These are phyloP conservation scores for Dryas alaskensis DNA, from an alignment of 306 rosid species.

Conservation along the genomic window DNA sequence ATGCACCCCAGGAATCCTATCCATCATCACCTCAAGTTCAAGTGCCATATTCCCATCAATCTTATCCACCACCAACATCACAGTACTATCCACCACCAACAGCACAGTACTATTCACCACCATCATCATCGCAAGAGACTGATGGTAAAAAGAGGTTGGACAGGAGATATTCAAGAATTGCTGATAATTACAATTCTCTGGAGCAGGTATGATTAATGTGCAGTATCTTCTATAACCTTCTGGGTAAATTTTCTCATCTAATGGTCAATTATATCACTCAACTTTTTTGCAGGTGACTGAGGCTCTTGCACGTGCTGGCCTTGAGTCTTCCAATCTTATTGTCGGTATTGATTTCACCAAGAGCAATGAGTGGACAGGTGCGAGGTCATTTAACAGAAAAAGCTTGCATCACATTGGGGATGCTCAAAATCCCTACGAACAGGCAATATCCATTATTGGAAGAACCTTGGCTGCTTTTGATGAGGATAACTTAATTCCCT, in stretches of 20 bases:
- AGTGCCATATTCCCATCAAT: constrained; percentile 7
- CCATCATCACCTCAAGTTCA: constrained; percentile 23
- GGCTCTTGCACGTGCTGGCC: constrained; percentile 93
- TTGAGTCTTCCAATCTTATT: constrained; percentile 94
- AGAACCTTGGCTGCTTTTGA: constrained; percentile 84
- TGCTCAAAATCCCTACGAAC: constrained; percentile 79
- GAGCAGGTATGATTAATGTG: constrained; percentile 48
- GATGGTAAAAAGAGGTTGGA: constrained; percentile 42
- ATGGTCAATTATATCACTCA: neutral
- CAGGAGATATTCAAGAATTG: constrained; percentile 75
- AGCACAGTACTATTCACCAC: constrained; percentile 3
- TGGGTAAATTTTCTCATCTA: neutral
- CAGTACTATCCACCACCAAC: constrained; percentile 16
- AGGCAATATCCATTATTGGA: constrained; percentile 88
- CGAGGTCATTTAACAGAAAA: constrained; percentile 53
- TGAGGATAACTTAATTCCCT: constrained; percentile 92
- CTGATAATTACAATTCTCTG: constrained; percentile 67
- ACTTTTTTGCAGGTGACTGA: constrained; percentile 65
- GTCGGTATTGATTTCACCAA: constrained; percentile 92
- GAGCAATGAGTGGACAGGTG: constrained; percentile 99
- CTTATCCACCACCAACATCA: constrained; percentile 25
- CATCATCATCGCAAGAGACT: constrained; percentile 19
- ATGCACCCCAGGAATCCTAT: constrained; percentile 46
- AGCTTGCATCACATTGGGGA: constrained; percentile 87
- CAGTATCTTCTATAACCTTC: neutral